These are phyloP conservation scores for Vitis labrusca DNA, from an alignment of 164 flowering plant species.

Conservation along the genomic window DNA sequence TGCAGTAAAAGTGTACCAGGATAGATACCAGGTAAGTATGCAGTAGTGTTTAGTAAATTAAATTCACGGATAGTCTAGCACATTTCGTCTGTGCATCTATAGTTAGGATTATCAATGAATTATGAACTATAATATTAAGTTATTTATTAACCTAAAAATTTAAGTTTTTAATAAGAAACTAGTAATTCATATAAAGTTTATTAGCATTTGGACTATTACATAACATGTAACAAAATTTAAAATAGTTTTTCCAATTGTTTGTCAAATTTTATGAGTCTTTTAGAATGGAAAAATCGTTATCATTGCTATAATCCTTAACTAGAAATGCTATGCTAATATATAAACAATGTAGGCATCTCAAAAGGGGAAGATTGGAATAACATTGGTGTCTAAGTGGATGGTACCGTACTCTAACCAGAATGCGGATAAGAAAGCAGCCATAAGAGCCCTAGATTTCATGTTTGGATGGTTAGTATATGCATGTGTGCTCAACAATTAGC, in stretches of 20 bases:
- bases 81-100: not conserved
- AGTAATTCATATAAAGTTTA: not conserved
- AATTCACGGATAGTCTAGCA: not conserved
- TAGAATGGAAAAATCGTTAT: no score
- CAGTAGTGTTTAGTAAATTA: not conserved
- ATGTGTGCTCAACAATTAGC: no score
- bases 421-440: constrained; percentile 14
- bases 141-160: no score
- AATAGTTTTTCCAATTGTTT: no score
- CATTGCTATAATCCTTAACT: no score
- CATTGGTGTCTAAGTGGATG: constrained; percentile 10
- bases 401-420: constrained; percentile 5
- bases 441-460: constrained; percentile 20
- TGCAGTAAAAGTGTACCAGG: constrained; percentile 25
- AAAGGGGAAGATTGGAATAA: constrained; percentile 24
- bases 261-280: no score
- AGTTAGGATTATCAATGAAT: no score
- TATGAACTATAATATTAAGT: not conserved
- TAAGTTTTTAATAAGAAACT: no score
- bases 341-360: constrained; percentile 12
- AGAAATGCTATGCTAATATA: no score
- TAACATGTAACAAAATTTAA: no score
- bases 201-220: not conserved
- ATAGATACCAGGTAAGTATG: constrained; percentile 23
- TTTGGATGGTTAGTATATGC: constrained; percentile 19